Conservation (phyloP, 805 yeast genomes). For the Candida coquimbonensis region DNA sequence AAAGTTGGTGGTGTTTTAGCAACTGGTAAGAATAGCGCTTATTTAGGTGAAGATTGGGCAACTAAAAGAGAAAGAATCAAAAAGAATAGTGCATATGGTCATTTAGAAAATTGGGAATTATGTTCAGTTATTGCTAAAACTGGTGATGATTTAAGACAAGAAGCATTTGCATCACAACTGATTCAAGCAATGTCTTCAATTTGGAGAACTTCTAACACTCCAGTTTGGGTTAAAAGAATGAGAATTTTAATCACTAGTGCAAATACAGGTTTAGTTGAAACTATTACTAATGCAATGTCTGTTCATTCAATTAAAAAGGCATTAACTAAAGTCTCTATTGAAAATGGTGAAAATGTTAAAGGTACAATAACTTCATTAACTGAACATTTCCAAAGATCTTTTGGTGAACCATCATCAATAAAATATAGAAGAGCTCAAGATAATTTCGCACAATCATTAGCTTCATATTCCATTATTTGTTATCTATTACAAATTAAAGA, state of each 20-base stretch:
- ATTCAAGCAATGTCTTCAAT: slow-evolving; percentile 80
- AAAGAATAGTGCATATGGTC: slow-evolving; percentile 73
- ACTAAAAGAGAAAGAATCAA: slow-evolving; percentile 76
- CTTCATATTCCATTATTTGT: slow-evolving; percentile 87
- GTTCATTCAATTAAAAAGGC: slow-evolving; percentile 94
- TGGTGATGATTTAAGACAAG: slow-evolving; percentile 93
- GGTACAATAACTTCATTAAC: slow-evolving; percentile 64
- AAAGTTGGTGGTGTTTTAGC: slow-evolving; percentile 62
- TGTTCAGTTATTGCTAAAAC: slow-evolving; percentile 95
- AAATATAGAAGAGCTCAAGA: slow-evolving; percentile 71
- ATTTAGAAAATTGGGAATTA: slow-evolving; percentile 86
- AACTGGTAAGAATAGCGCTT: slow-evolving; percentile 36
- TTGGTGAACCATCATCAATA: slow-evolving; percentile 53
- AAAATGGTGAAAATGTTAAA: slow-evolving; percentile 59
- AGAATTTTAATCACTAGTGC: slow-evolving; percentile 86
- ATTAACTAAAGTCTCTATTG: slow-evolving; percentile 65
- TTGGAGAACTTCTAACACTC: slow-evolving; percentile 66
- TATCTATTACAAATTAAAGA: slow-evolving; percentile 90
- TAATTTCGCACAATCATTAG: slow-evolving; percentile 79
- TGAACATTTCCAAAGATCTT: slow-evolving; percentile 73
- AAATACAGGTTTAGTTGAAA: slow-evolving; percentile 87
- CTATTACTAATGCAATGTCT: slow-evolving; percentile 90
- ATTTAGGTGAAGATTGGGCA: slow-evolving; percentile 90
- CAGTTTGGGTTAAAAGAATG: slow-evolving; percentile 92
- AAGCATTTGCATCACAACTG: slow-evolving; percentile 94